A percentile compares a stretch with the other conserved stretches of the same genome.
phyloP scores from a whole-genome alignment of 2,329 filamentous ascomycete species.

The Diaporthe aspalathi region DNA sequence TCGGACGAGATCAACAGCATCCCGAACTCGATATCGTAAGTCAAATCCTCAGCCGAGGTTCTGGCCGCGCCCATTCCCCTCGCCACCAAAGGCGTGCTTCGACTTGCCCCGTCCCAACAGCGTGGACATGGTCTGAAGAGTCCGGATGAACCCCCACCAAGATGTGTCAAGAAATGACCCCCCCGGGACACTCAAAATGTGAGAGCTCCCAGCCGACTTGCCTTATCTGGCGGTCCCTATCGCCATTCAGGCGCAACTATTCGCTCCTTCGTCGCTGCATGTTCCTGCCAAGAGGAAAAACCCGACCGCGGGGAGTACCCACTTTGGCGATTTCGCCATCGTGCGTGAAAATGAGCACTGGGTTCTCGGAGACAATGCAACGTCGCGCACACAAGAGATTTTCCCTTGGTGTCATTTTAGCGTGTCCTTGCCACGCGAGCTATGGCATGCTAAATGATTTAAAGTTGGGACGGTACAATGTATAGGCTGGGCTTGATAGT shows the following conservation, averaged over 20 bases:
- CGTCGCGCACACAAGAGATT: neutral
- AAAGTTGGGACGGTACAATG: neutral
- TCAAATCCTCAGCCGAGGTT: neutral
- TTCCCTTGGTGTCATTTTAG: neutral
- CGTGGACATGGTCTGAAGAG: neutral
- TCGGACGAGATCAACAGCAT: neutral
- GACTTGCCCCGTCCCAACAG: neutral
- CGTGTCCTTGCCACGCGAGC: neutral
- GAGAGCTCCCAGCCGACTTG: neutral
- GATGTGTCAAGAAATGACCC: conserved; percentile 11
- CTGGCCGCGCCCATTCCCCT: neutral
- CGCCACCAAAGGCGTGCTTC: conserved; percentile 12
- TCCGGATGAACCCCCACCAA: neutral
- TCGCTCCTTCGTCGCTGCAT: neutral
- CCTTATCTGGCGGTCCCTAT: neutral
- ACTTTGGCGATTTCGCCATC: conserved; percentile 25
- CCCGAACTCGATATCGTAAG: neutral
- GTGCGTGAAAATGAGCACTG: conserved; percentile 1
- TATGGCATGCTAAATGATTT: neutral
- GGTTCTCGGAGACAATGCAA: conserved; percentile 9
- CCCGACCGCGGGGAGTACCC: conserved; percentile 17
- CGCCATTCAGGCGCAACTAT: neutral
- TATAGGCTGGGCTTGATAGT: neutral
- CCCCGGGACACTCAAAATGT: neutral
- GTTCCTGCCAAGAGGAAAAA: conserved; percentile 1